phyloP scores from a whole-genome alignment of 345 rosid species.

The Boechera stricta region DNA sequence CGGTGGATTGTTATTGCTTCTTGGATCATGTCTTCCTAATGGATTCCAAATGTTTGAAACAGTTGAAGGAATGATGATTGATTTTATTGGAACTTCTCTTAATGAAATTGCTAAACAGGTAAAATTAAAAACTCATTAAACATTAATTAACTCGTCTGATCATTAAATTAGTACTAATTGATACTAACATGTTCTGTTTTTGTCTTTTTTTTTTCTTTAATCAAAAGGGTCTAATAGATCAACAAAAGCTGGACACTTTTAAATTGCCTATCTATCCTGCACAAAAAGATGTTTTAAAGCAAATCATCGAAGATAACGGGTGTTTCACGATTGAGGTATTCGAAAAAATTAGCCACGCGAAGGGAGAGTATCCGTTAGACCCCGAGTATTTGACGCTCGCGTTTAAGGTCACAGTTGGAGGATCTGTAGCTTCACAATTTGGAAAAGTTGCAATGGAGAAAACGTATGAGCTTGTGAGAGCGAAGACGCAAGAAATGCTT shows the following conservation, averaged over 20 bases:
- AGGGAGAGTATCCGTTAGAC: conserved; percentile 31
- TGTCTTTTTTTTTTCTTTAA: no score
- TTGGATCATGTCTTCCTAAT: conserved; percentile 32
- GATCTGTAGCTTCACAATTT: conserved; percentile 24
- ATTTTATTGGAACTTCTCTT: conserved; percentile 35
- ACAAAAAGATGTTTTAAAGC: conserved; percentile 31
- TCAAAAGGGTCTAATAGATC: conserved; percentile 38
- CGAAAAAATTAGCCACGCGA: conserved; percentile 33
- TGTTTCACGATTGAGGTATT: conserved; percentile 32
- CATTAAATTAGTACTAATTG: background rate
- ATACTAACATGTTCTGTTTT: background rate
- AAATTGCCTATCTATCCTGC: conserved; percentile 38
- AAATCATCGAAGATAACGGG: conserved; percentile 24
- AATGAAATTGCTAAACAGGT: conserved; percentile 34
- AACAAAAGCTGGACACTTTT: conserved; percentile 36
- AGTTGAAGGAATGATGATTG: conserved; percentile 22
- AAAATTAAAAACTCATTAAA: background rate
- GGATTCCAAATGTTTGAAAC: conserved; percentile 40
- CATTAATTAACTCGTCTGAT: background rate
- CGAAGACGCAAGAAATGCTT: conserved; percentile 29
- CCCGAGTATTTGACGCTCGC: conserved; percentile 16
- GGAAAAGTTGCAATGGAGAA: conserved; percentile 28
- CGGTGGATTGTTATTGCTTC: conserved; percentile 42
- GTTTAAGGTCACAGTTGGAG: conserved; percentile 26
- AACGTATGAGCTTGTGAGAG: conserved; percentile 22